Evolutionary conservation across 2,329 filamentous ascomycete genomes (phyloP), one percentile per base, ranked within the genome.

Genomic region (Arachnomyces sp.): DNA sequence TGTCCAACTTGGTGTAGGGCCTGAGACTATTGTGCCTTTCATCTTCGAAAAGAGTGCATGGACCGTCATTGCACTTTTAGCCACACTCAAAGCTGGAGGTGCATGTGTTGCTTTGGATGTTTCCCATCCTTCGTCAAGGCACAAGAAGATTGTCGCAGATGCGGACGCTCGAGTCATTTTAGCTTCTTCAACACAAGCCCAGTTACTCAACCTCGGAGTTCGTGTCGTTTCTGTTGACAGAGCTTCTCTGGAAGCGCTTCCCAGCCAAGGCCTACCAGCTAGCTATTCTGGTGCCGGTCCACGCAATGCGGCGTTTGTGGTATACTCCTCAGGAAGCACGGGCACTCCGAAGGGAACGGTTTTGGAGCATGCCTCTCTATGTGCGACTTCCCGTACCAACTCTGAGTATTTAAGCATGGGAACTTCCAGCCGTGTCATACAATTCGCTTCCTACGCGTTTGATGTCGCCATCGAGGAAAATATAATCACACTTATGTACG

Each of bases 391-490:
- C 21, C 21, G 21, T 9, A 25, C 21, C 9, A 25, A 25, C 21
- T 25, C 21, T 9, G 21, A 25, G 21, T 25, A 25, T 25, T 14
- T 42, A 9, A 21, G 29, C 11, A 18, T 42, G 28, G 30, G 37
- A 28, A 18, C 29, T 15, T 17, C 9, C n/a, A 32, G 28, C 31
- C 28, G 39, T 11, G 35, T 38, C 33, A 31, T 37, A 13, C 39
- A 42, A 34, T 42, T 42, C 21, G 39, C 35, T 13, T 28, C 35
- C 15, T 42, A 42, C 32, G 29, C 39, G 11, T 42, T 42, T 30
- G 39, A 42, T 11, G 86, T 93, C 3, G 90, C 84, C 0, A 79
- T 93, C 3, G 92, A 92, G 59, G 87, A 94, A 57, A 87, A 89
- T 4, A 92, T 93, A 7, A 40, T 32, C 3, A 36, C 44, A 7